A percentile compares a stretch with the other conserved stretches of the same genome.
Conservation (phyloP, 139 green algal genomes). For the Chara braunii region DNA sequence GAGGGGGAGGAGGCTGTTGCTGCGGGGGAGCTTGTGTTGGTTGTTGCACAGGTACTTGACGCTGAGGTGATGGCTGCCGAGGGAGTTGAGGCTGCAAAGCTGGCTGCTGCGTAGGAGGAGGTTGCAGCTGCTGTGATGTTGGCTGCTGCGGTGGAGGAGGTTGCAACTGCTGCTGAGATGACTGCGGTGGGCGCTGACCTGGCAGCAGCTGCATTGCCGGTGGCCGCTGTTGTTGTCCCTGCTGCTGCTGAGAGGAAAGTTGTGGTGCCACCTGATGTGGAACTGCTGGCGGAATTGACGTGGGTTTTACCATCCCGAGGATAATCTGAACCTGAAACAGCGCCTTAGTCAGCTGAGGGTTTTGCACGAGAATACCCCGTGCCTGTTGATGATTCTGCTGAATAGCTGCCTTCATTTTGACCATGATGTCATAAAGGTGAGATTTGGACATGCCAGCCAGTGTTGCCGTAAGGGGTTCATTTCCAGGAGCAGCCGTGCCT, state of each 20-base stretch:
- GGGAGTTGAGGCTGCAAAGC: too few relatives aligned
- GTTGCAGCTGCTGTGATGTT: too few relatives aligned
- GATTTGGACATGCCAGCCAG: slow-evolving; percentile 42
- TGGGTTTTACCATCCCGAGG: slow-evolving; percentile 64
- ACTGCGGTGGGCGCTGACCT: not conserved
- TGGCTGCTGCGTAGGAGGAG: too few relatives aligned
- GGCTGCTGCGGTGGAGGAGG: too few relatives aligned
- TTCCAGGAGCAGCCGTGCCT: too few relatives aligned
- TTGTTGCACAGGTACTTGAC: too few relatives aligned
- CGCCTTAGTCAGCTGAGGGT: slow-evolving; percentile 78
- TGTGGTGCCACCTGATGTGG: too few relatives aligned
- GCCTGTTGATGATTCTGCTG: slow-evolving; percentile 48
- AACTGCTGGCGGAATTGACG: too few relatives aligned
- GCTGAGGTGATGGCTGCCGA: too few relatives aligned
- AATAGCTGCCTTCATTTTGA: slow-evolving; percentile 42
- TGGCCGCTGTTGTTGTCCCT: not conserved
- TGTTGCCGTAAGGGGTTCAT: slow-evolving; percentile 22
- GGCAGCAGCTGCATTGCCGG: not conserved
- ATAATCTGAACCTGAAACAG: slow-evolving; percentile 85
- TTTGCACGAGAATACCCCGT: slow-evolving; percentile 62
- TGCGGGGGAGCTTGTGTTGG: not conserved
- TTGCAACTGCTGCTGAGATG: too few relatives aligned
- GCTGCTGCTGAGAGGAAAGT: too few relatives aligned
- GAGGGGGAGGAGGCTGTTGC: not conserved
- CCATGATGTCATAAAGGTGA: slow-evolving; percentile 40